These are phyloP conservation scores for Dactylellina drechsleri DNA, from an alignment of 2,329 filamentous ascomycete genomes.

Conservation along the genomic window DNA sequence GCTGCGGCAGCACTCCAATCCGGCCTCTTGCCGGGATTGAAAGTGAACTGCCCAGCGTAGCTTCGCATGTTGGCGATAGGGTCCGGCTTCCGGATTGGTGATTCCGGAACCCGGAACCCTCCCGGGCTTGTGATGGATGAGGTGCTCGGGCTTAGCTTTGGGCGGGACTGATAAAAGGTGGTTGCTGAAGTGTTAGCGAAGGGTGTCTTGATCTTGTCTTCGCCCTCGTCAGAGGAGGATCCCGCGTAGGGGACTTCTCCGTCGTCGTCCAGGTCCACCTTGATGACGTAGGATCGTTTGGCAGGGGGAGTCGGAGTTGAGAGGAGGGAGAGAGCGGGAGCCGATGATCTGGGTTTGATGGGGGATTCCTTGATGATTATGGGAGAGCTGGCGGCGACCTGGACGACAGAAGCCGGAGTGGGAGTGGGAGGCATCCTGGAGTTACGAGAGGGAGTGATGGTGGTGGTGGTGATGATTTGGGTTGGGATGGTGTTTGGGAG, in stretches of 20 bases:
- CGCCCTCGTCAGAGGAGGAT: conserved; percentile 37
- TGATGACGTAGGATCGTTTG: conserved; percentile 35
- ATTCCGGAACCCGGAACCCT: conserved; percentile 33
- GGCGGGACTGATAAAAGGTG: conserved; percentile 49
- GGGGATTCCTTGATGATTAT: conserved; percentile 68
- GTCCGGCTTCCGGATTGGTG: conserved; percentile 28
- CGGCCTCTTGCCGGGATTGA: conserved; percentile 24
- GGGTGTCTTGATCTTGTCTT: conserved; percentile 9
- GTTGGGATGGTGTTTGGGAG: conserved; percentile 20
- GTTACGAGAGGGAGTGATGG: conserved; percentile 55
- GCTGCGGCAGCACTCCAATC: conserved; percentile 39
- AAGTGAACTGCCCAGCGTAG: conserved; percentile 45
- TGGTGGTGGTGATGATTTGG: conserved; percentile 13
- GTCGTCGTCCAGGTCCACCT: conserved; percentile 37
- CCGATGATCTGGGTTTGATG: conserved; percentile 60
- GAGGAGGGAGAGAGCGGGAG: neutral
- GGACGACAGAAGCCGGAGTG: conserved; percentile 66
- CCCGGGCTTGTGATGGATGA: conserved; percentile 7
- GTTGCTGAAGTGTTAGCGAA: conserved; percentile 38
- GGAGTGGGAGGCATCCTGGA: conserved; percentile 34
- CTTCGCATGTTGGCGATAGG: conserved; percentile 47
- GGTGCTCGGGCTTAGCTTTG: conserved; percentile 28
- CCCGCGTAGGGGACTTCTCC: conserved; percentile 31
- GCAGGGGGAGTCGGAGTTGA: conserved; percentile 30
- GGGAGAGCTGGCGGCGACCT: conserved; percentile 91